phyloP scores from a whole-genome alignment of 2,329 filamentous ascomycete genomes.

The Diaporthe eres region DNA sequence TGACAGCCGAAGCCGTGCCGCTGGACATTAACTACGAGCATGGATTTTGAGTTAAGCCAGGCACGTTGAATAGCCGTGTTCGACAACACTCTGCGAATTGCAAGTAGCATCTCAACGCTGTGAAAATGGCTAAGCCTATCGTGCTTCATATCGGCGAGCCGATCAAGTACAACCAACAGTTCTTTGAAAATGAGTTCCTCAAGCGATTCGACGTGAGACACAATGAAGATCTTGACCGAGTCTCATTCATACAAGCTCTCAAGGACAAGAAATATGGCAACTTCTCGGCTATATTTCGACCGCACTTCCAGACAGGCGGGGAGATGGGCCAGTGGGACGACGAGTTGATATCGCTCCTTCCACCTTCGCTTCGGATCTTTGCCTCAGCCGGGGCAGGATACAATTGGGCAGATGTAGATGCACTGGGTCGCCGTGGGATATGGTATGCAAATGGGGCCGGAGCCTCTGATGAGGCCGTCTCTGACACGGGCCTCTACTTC shows the following conservation, averaged over 20 bases:
- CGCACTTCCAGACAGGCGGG: slow-evolving; percentile 45
- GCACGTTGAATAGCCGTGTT: neutral
- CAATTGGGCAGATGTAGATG: slow-evolving; percentile 70
- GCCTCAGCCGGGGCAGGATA: slow-evolving; percentile 70
- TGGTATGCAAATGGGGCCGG: slow-evolving; percentile 61
- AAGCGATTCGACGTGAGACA: slow-evolving; percentile 42
- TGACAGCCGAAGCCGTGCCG: neutral
- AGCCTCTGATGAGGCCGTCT: slow-evolving; percentile 59
- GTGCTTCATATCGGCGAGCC: slow-evolving; percentile 61
- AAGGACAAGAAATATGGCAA: slow-evolving; percentile 63
- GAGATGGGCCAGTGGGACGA: slow-evolving; percentile 47
- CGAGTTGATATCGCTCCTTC: slow-evolving; percentile 61
- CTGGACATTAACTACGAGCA: no score
- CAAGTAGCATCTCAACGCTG: neutral
- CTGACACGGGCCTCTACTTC: slow-evolving; percentile 58
- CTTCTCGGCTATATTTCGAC: slow-evolving; percentile 50
- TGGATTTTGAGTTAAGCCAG: neutral
- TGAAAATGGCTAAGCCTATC: slow-evolving; percentile 47
- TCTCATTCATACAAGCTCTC: slow-evolving; percentile 57
- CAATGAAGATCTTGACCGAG: slow-evolving; percentile 51
- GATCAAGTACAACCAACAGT: slow-evolving; percentile 62
- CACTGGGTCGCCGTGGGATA: slow-evolving; percentile 54
- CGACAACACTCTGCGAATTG: no score
- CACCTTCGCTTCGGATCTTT: slow-evolving; percentile 68
- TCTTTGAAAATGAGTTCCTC: slow-evolving; percentile 55